Percentiles rank a stretch among this genome's conserved stretches.
Evolutionary conservation across 306 rosid species (phyloP).

Genomic region (Sesbania bispinosa): DNA sequence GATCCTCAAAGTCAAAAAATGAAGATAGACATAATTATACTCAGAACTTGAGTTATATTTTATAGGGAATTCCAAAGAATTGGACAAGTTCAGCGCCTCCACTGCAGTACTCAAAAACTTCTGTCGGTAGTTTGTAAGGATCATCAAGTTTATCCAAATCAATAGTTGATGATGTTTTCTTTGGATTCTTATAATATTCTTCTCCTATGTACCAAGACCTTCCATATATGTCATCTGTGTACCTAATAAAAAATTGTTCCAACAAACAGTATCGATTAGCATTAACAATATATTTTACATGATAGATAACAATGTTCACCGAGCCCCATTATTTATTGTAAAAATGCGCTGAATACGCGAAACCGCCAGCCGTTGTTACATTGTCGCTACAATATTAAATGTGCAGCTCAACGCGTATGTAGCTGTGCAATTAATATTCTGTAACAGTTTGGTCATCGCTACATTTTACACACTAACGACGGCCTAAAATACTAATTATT

Average conservation of each 20-base stretch:
- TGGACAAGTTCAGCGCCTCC: not conserved
- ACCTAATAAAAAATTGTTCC: not conserved
- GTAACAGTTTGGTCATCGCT: no score
- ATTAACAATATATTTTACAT: no score
- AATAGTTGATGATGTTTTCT: not conserved
- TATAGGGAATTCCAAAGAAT: not conserved
- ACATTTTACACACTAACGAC: no score
- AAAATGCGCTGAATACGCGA: no score
- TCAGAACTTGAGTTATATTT: not conserved
- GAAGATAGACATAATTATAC: constrained; percentile 4
- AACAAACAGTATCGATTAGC: not conserved
- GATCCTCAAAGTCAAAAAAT: constrained; percentile 9
- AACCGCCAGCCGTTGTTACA: no score
- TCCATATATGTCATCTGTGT: not conserved
- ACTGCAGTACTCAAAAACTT: constrained; percentile 15
- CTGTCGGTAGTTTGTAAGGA: not conserved
- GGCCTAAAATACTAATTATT: no score
- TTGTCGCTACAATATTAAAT: no score
- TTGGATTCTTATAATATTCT: not conserved
- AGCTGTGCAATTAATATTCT: no score
- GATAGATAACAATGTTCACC: no score
- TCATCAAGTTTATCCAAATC: not conserved
- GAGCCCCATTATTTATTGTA: no score
- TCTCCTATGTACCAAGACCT: not conserved
- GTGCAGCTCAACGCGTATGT: no score